Evolutionary conservation across 2,329 filamentous ascomycete species (phyloP), one percentile per base, ranked within the genome.

Genomic region (Aspergillus niger): DNA sequence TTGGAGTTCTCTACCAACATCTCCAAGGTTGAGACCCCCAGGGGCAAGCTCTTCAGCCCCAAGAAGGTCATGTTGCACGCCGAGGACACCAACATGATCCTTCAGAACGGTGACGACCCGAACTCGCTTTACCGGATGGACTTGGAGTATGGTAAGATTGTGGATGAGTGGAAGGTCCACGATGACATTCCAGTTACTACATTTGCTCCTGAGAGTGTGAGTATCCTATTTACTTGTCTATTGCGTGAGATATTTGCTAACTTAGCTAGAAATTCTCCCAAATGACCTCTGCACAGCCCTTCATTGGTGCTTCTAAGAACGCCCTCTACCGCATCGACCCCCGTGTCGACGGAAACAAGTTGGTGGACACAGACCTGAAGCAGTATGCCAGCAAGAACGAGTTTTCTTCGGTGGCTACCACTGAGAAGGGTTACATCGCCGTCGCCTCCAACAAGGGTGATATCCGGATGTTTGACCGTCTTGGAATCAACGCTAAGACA

Each of bases 381-480:
- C 94, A 98, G 75, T 99, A 99, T 73, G 87, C 84, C 11, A 96
- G 92, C 70, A 98, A 98, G 85, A 98, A 98, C 72, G 93, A 96
- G 70, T 99, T 99, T 78, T 97, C 93, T 0, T 90, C 94, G 13
- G 85, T 96, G 28, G 92, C 95, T 5, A 98, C 95, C 0, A 99
- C 95, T 0, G 92, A 96, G 72, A 94, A 98, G 79, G 95, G 95
- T 10, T 96, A 97, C 73, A 92, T 99, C 65, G 95, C 95, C 4
- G 93, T 99, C 7, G 94, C 95, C 0, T 97, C 92, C 56, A 96
- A 96, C 81, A 99, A 99, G 82, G 95, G 95, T 69, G 95, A 99
- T 68, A 92, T 99, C 63, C 91, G 95, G 57, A 87, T 99, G 69
- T 99, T 99, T 71, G 95, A 99, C 75, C 91, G 93, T 17, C 86